phyloP scores from a whole-genome alignment of 371 early-diverging fungal genomes.

The Modicella reniformis region DNA sequence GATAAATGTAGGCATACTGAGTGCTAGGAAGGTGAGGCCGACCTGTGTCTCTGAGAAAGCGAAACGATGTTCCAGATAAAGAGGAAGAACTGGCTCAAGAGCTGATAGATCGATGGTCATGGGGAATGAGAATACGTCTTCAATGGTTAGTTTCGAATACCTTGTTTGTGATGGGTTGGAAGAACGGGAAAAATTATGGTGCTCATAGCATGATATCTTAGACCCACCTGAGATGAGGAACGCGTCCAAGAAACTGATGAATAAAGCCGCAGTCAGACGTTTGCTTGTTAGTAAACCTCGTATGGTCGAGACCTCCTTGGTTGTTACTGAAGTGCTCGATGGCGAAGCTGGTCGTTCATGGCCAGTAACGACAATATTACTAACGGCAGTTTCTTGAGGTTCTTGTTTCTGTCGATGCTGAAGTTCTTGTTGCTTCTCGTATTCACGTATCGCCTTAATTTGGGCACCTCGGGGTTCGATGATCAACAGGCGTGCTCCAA shows the following conservation, averaged over 20 bases:
- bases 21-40: constrained; percentile 63
- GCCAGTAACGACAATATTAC: not conserved
- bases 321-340: not conserved
- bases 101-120: constrained; percentile 2
- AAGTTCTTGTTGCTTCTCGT: constrained; percentile 17
- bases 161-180: no score
- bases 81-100: constrained; percentile 62
- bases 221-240: constrained; percentile 39
- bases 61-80: constrained; percentile 62
- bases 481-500: constrained; percentile 61
- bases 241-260: constrained; percentile 38
- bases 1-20: constrained; percentile 57
- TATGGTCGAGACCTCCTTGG: constrained; percentile 19
- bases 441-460: constrained; percentile 31
- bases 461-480: constrained; percentile 59
- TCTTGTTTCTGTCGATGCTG: constrained; percentile 13
- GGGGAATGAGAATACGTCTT: no score
- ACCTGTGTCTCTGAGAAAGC: constrained; percentile 60
- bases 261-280: constrained; percentile 33
- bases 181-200: not conserved
- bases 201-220: not conserved
- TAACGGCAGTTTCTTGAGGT: not conserved
- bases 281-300: constrained; percentile 18
- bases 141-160: no score
- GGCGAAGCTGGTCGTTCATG: not conserved